Evolutionary conservation across 345 rosid genomes (phyloP).

Genomic region (Eucalyptus marginata): DNA sequence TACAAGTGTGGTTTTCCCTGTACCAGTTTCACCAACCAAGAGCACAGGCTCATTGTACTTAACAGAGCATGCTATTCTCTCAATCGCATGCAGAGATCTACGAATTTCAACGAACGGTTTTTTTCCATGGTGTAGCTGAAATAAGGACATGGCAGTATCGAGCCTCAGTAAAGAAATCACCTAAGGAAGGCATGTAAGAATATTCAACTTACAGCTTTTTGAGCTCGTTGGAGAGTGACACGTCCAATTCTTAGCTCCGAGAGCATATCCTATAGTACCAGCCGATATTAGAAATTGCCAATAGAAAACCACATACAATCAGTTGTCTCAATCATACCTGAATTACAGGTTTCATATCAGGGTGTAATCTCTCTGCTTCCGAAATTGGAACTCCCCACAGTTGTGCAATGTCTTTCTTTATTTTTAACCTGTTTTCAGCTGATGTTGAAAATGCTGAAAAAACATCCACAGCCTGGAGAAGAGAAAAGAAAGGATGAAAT

Average conservation of each 20-base stretch:
- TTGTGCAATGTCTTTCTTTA: constrained; percentile 47
- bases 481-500: neutral
- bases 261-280: constrained; percentile 38
- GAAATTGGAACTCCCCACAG: constrained; percentile 49
- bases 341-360: constrained; percentile 50
- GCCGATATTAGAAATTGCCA: constrained; percentile 4
- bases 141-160: neutral
- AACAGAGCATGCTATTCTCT: constrained; percentile 77
- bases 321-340: constrained; percentile 40
- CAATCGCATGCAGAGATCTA: constrained; percentile 64
- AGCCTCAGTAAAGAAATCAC: neutral
- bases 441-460: constrained; percentile 57
- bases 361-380: constrained; percentile 23
- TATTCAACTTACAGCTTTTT: constrained; percentile 28
- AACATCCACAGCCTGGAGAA: constrained; percentile 60
- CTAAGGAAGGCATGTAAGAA: neutral
- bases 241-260: constrained; percentile 62
- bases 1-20: constrained; percentile 95
- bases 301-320: neutral
- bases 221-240: constrained; percentile 39
- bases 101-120: constrained; percentile 60
- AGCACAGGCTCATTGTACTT: constrained; percentile 88
- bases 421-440: constrained; percentile 26
- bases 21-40: constrained; percentile 98
- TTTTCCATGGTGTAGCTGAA: constrained; percentile 40